Percentiles rank a stretch among this genome's conserved stretches.
These are phyloP conservation scores for Xylaria curta DNA, from an alignment of 495 filamentous ascomycete genomes.

Conservation along the genomic window DNA sequence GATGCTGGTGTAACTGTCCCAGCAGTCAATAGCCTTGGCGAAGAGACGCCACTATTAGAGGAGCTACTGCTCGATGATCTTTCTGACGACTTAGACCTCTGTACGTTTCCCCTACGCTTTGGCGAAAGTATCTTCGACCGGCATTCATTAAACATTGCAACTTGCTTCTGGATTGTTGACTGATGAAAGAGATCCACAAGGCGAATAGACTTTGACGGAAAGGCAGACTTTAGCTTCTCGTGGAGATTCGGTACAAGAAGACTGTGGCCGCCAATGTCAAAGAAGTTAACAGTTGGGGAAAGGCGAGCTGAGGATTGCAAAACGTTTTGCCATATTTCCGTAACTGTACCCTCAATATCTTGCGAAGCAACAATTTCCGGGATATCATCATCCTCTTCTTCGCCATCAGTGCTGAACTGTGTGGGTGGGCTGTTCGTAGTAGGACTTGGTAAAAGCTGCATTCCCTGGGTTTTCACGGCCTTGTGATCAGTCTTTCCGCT, in stretches of 20 bases:
- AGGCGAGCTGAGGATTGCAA: background rate
- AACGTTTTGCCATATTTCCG: background rate
- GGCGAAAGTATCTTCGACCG: background rate
- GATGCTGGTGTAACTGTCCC: background rate
- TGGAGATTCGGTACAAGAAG: slow-evolving; percentile 1
- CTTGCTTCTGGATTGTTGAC: slow-evolving; percentile 3
- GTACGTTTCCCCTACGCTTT: background rate
- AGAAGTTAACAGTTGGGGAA: background rate
- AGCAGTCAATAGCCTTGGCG: too few species aligned
- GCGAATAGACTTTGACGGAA: background rate
- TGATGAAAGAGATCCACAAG: slow-evolving; percentile 5
- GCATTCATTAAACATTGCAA: background rate
- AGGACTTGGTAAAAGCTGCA: background rate
- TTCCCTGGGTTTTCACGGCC: background rate
- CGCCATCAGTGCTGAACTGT: background rate
- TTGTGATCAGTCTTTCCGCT: slow-evolving; percentile 12
- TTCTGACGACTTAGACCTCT: background rate
- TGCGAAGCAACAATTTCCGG: background rate
- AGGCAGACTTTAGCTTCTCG: slow-evolving; percentile 3
- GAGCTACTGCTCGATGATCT: background rate
- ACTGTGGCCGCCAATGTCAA: slow-evolving; percentile 7
- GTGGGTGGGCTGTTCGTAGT: background rate
- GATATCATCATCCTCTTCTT: background rate
- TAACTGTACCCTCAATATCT: background rate
- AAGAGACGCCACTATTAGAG: background rate